Percentiles rank a stretch among this genome's conserved stretches.
phyloP scores from a whole-genome alignment of 2,329 filamentous ascomycete species.

The Nothopassalora personata region DNA sequence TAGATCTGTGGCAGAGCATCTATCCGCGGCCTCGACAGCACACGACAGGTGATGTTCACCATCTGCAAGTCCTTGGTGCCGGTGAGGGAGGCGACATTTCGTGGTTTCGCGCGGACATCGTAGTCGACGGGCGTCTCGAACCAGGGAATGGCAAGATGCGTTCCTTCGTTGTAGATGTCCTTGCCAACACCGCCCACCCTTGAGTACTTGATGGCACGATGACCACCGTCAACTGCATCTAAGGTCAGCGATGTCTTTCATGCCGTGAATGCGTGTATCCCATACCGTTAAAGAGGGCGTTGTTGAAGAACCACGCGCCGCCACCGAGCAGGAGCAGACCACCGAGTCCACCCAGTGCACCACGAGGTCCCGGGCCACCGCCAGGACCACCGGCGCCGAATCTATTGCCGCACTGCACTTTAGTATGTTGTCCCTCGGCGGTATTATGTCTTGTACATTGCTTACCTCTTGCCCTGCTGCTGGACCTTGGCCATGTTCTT shows the following conservation, averaged over 20 bases:
- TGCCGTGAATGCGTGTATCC: slow-evolving; percentile 5
- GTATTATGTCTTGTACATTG: slow-evolving; percentile 5
- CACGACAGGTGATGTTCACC: slow-evolving; percentile 99
- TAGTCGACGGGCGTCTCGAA: slow-evolving; percentile 95
- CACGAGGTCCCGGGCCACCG: slow-evolving; percentile 45
- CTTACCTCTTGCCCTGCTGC: slow-evolving; percentile 44
- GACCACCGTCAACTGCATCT: slow-evolving; percentile 78
- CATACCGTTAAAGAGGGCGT: slow-evolving; percentile 64
- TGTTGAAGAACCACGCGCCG: slow-evolving; percentile 52
- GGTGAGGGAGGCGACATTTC: slow-evolving; percentile 93
- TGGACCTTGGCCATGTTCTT: slow-evolving; percentile 49
- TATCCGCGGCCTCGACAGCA: slow-evolving; percentile 84
- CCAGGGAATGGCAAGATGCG: slow-evolving; percentile 91
- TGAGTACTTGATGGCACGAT: slow-evolving; percentile 97
- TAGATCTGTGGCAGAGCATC: slow-evolving; percentile 93
- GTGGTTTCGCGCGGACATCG: slow-evolving; percentile 93
- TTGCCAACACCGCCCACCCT: slow-evolving; percentile 82
- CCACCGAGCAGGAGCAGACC: slow-evolving; percentile 52
- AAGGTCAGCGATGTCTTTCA: slow-evolving; percentile 5
- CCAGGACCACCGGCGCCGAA: slow-evolving; percentile 48
- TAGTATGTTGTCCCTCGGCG: slow-evolving; percentile 11
- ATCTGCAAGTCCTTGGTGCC: slow-evolving; percentile 99
- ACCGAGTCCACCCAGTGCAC: slow-evolving; percentile 51
- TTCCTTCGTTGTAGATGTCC: slow-evolving; percentile 96
- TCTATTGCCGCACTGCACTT: slow-evolving; percentile 18